phyloP scores from a whole-genome alignment of 306 rosid genomes.

The Vachellia pachyceras region DNA sequence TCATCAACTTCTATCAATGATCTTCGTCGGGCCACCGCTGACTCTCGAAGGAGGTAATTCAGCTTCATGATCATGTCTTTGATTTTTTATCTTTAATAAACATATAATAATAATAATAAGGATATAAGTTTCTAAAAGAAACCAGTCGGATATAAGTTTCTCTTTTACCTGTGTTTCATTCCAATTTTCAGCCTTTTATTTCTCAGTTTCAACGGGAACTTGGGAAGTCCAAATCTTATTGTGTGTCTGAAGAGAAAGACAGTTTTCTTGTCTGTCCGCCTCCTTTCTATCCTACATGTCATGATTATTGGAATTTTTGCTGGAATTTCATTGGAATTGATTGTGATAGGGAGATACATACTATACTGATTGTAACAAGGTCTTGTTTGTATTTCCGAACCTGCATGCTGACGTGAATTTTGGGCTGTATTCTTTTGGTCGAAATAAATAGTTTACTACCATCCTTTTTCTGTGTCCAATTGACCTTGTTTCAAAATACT shows the following conservation, averaged over 20 bases:
- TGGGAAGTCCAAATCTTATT: constrained; percentile 21
- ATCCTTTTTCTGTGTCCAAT: background rate
- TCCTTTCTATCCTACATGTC: background rate
- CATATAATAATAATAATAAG: background rate
- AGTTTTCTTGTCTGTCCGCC: constrained; percentile 4
- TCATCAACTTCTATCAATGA: constrained; percentile 65
- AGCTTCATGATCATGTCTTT: constrained; percentile 14
- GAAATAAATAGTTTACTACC: background rate
- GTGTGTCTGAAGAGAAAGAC: background rate
- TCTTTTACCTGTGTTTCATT: no score
- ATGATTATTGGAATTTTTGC: background rate
- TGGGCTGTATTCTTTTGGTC: background rate
- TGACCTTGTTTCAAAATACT: background rate
- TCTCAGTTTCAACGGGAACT: constrained; percentile 19
- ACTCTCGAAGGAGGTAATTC: constrained; percentile 82
- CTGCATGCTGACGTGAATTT: constrained; percentile 15
- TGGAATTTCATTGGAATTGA: constrained; percentile 24
- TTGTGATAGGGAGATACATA: constrained; percentile 2
- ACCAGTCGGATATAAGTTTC: background rate
- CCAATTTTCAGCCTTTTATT: constrained; percentile 20
- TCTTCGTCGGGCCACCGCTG: constrained; percentile 94
- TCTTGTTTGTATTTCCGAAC: constrained; percentile 18
- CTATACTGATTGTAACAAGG: constrained; percentile 6
- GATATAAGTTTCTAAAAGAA: no score
- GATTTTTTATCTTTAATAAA: background rate